phyloP scores from a whole-genome alignment of 352 stramenopile species.

The Pythium biforme region DNA sequence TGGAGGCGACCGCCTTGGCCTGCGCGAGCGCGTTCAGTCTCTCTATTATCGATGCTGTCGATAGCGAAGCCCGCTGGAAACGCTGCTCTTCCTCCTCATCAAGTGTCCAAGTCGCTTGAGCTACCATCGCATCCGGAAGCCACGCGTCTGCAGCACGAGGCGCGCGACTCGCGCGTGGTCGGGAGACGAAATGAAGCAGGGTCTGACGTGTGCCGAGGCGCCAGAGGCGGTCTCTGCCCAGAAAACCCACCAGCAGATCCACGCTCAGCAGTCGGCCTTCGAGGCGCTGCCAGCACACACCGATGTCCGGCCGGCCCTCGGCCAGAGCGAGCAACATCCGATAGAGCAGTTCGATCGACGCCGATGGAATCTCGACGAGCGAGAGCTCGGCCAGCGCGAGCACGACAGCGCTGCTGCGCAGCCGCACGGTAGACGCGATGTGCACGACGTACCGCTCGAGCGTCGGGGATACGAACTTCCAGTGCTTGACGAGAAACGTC shows the following conservation, averaged over 20 bases:
- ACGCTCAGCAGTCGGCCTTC: conserved; percentile 73
- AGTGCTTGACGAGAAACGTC: conserved; percentile 64
- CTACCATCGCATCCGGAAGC: conserved; percentile 9
- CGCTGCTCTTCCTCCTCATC: conserved; percentile 24
- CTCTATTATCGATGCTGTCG: conserved; percentile 5
- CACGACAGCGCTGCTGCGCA: conserved; percentile 53
- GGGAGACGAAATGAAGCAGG: conserved; percentile 5
- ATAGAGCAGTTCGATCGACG: conserved; percentile 37
- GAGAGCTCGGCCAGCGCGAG: conserved; percentile 40
- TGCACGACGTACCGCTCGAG: conserved; percentile 75
- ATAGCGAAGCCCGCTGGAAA: not conserved
- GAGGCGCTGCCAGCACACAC: conserved; percentile 60
- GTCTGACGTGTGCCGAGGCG: not conserved
- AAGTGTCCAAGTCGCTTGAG: conserved; percentile 40
- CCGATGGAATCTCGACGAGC: not conserved
- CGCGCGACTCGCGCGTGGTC: not conserved
- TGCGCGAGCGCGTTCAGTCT: not conserved
- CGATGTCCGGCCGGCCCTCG: conserved; percentile 15
- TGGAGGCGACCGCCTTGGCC: not conserved
- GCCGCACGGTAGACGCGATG: conserved; percentile 63
- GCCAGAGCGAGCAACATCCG: conserved; percentile 54
- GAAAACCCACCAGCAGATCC: conserved; percentile 44
- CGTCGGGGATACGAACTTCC: conserved; percentile 66
- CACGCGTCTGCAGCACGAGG: not conserved
- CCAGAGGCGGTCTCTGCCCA: conserved; percentile 38